Percentiles rank a stretch among this genome's conserved stretches.
Evolutionary conservation across 495 filamentous ascomycete genomes (phyloP).

Genomic region (Neurospora sp.): DNA sequence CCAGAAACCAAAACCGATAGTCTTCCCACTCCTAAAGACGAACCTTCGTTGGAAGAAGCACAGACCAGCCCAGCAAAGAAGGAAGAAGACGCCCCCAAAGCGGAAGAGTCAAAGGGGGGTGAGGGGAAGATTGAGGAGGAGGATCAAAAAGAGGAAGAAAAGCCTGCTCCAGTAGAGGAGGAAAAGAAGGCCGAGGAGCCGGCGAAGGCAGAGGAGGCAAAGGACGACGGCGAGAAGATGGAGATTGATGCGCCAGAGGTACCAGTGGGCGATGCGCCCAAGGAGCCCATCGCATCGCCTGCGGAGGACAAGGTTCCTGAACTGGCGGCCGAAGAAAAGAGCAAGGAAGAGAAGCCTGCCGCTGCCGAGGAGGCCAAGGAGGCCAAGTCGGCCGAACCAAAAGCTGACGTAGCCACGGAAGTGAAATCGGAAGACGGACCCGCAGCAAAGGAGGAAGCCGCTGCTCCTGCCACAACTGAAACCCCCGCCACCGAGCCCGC

Average conservation of each 20-base stretch:
- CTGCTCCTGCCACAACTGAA: background rate
- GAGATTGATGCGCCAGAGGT: background rate
- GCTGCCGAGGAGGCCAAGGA: conserved; percentile 8
- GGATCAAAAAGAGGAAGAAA: background rate
- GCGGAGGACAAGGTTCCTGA: background rate
- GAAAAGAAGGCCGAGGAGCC: background rate
- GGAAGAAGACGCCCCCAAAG: background rate
- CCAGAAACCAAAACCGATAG: background rate
- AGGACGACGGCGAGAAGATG: background rate
- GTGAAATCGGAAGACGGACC: conserved; percentile 7
- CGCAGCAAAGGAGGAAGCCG: conserved; percentile 9
- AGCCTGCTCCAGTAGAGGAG: background rate
- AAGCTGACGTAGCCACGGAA: conserved; percentile 1
- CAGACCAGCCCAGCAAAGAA: background rate
- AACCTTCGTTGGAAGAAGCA: background rate
- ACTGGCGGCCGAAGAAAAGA: background rate
- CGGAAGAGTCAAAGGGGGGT: background rate
- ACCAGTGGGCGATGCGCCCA: background rate
- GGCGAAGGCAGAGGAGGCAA: background rate
- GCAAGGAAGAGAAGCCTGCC: conserved; percentile 7
- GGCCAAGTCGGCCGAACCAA: conserved; percentile 4
- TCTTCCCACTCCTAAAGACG: background rate
- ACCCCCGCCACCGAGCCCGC: background rate
- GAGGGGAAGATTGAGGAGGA: background rate
- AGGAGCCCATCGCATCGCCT: background rate